Evolutionary conservation across 768 basidiomycete species (phyloP), one percentile per base, ranked within the genome.

Genomic region (Kwoniella mangroviensis): DNA sequence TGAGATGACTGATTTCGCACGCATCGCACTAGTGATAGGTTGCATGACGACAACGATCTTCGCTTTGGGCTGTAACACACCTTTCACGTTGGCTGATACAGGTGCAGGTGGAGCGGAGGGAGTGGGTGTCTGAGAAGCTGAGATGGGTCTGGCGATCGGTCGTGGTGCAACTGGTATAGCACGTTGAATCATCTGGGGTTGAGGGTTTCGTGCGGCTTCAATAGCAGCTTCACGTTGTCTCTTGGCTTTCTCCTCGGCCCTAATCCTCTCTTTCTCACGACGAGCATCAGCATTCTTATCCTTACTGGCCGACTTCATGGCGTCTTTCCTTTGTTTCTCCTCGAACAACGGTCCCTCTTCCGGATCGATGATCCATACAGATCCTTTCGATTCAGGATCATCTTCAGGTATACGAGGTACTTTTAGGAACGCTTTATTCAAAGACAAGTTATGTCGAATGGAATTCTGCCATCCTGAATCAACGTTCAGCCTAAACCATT

Each of bases 401-500:
- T 85, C 92, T 68, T 93, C 91, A 6, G 89, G 88, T 71, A 89
- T 90, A 40, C 92, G 87, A 69, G 94, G 92, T 82, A 92, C 87
- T 83, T 98, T 98, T 81, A 92, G 86, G 84, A 99, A 99, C 0
- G 92, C 93, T 58, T 90, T 89, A 79, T 91, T 90, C 12, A 93
- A 92, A 1, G 94, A 95, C n/a, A 99, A 84, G 81, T 94, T 95
- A 79, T 98, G 94, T 22, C 94, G 91, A 56, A 98, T 91, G 40
- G 96, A 96, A 76, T 92, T 94, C 92, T 94, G 93, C 94, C 95
- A 98, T 54, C 92, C 91, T 53, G 85, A 85, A 60, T 90, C 90
- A 79, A 92, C 90, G 67, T 91, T 90, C 78, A 90, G 90, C 63
- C 89, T 88, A 84, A 96, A 98, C 87, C 93, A 96, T 74, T 95